Evolutionary conservation across 495 filamentous ascomycete species (phyloP).

Genomic region (Thermothielavioides terrestris): DNA sequence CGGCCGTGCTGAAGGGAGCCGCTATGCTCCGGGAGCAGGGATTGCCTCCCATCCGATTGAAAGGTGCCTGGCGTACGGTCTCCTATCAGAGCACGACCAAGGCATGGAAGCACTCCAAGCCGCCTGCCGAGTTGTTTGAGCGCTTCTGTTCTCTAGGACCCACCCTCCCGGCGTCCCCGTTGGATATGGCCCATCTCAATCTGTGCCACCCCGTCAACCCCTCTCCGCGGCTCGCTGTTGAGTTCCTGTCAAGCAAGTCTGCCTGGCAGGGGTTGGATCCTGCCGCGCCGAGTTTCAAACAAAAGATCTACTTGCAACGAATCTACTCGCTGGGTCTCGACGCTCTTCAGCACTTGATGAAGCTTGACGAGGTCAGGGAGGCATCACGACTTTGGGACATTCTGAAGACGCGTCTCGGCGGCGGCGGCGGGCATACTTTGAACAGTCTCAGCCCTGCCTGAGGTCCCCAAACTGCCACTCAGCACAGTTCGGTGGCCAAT

Average conservation of each 20-base stretch:
- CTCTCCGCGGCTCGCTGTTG: conserved; percentile 26
- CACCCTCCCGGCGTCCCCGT: background rate
- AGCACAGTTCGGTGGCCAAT: no score
- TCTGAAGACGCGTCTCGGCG: no score
- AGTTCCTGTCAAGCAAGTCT: conserved; percentile 14
- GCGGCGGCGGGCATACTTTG: no score
- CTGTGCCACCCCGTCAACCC: conserved; percentile 36
- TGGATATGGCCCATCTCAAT: conserved; percentile 32
- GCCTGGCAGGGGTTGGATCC: no score
- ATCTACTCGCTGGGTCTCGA: no score
- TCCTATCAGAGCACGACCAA: conserved; percentile 30
- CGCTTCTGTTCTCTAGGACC: conserved; percentile 27
- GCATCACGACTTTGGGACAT: no score
- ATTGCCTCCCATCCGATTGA: conserved; percentile 2
- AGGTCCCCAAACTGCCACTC: no score
- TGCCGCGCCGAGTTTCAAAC: no score
- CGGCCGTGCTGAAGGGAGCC: conserved; percentile 25
- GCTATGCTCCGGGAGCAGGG: conserved; percentile 15
- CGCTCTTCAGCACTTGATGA: no score
- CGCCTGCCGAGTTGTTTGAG: conserved; percentile 32
- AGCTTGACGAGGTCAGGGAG: no score
- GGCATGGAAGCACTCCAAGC: conserved; percentile 20
- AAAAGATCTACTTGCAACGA: no score
- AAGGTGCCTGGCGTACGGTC: conserved; percentile 21
- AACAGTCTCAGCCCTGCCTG: no score